Percentiles rank a stretch among this genome's conserved stretches.
These are phyloP conservation scores for Diophrys appendiculata DNA, from an alignment of 73 alveolate genomes.

Conservation along the genomic window DNA sequence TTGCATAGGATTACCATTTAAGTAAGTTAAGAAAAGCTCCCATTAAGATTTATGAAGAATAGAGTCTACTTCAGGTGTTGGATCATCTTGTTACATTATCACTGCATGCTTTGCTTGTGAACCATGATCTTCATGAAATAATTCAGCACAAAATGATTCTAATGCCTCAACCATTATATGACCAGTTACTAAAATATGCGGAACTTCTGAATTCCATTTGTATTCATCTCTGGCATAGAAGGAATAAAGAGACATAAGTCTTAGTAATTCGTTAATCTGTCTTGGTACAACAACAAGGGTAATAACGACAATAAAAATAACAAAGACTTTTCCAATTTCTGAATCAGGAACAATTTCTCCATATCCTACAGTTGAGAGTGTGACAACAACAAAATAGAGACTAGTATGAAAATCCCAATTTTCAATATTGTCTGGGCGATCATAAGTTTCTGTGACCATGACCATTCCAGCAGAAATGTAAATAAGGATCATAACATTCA, in stretches of 20 bases:
- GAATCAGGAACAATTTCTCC: constrained; percentile 87
- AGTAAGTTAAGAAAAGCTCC: constrained; percentile 83
- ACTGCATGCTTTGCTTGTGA: constrained; percentile 87
- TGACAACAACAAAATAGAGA: constrained; percentile 85
- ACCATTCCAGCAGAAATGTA: constrained; percentile 58
- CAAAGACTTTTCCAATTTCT: constrained; percentile 72
- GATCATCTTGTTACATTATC: constrained; percentile 77
- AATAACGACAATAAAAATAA: constrained; percentile 77
- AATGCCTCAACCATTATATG: constrained; percentile 80
- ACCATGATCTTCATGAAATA: constrained; percentile 96
- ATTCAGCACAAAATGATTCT: constrained; percentile 87
- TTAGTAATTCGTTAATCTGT: constrained; percentile 82
- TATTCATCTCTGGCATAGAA: constrained; percentile 79
- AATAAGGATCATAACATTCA: constrained; percentile 44
- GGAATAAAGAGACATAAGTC: constrained; percentile 78
- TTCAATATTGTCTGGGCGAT: background rate
- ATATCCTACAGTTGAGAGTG: constrained; percentile 93
- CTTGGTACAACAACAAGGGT: constrained; percentile 85
- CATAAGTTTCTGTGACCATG: constrained; percentile 42
- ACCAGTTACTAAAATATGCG: constrained; percentile 91
- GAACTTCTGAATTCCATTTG: constrained; percentile 75
- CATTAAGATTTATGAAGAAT: constrained; percentile 81
- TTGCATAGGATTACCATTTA: constrained; percentile 76
- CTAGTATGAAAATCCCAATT: constrained; percentile 70
- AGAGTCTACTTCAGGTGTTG: constrained; percentile 84